Percentiles rank a stretch among this genome's conserved stretches.
phyloP scores from a whole-genome alignment of 306 rosid species.

The Casuarina glauca region DNA sequence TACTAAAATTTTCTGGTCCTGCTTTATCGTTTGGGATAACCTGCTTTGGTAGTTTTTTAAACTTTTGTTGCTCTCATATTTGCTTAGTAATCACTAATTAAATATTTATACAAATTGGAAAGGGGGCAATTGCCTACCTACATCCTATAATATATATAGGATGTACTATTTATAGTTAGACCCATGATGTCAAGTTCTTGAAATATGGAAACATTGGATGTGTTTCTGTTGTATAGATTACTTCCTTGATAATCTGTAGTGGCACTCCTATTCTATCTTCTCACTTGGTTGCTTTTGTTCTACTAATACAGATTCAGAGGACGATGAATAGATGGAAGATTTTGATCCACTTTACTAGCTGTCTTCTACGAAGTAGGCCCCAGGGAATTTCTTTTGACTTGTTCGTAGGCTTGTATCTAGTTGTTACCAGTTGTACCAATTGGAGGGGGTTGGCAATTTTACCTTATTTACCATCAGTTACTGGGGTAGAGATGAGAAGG shows the following conservation, averaged over 20 bases:
- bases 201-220: background rate
- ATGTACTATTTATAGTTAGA: background rate
- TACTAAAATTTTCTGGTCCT: background rate
- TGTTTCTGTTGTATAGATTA: background rate
- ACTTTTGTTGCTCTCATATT: background rate
- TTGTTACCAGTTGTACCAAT: conserved; percentile 28
- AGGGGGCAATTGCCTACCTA: conserved; percentile 5
- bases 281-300: conserved; percentile 20
- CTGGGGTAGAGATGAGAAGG: conserved; percentile 39
- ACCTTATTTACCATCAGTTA: conserved; percentile 31
- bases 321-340: conserved; percentile 61
- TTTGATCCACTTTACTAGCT: conserved; percentile 31
- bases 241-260: background rate
- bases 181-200: conserved; percentile 16
- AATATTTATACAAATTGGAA: background rate
- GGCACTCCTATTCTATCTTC: background rate
- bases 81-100: background rate
- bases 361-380: conserved; percentile 38
- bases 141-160: background rate
- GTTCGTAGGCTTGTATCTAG: conserved; percentile 37
- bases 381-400: conserved; percentile 41
- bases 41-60: background rate
- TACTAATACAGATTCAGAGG: conserved; percentile 82
- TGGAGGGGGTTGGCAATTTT: conserved; percentile 37
- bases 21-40: background rate